Evolutionary conservation across 768 basidiomycete species (phyloP), one percentile per base, ranked within the genome.

Genomic region (Suillus weaverae): DNA sequence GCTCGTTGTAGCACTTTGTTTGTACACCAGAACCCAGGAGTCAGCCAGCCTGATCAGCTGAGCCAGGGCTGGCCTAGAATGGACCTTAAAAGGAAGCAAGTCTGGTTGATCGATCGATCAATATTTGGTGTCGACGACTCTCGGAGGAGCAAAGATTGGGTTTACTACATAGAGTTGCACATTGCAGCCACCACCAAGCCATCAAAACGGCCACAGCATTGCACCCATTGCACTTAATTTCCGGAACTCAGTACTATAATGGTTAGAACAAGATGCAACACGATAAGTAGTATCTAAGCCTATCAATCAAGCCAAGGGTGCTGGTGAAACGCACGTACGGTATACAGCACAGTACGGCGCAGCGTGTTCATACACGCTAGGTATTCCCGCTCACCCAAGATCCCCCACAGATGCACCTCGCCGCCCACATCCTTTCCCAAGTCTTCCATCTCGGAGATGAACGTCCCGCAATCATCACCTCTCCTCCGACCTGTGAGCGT

Each of bases 401-500:
- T 11, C 91, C 91, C 33, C 89, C 89, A 76, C 91, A 94, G 22
- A 92, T 79, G 73, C 91, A 94, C 32, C 81, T 81, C 30, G 70
- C 73, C 38, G 72, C 73, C 88, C 87, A 92, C 68, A 79, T 80
- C 67, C 77, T 85, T 74, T 89, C 86, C 89, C 90, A 94, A 22
- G 81, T 77, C 59, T 75, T 80, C 91, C 91, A 84, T 46, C 73
- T 72, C 35, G 71, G 81, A 63, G 78, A 82, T n/a, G 73, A 67
- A 59, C 78, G 77, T 18, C 75, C 72, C 30, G 74, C 69, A 59
- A 66, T 59, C 51, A 54, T 70, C 60, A 73, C 70, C 33, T 74
- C 77, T 20, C 74, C 75, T 14, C 74, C 77, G 7, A 83, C 68
- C 64, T 86, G 80, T 2, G 88, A 86, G 67, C 76, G 81, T 5